phyloP scores from a whole-genome alignment of 768 basidiomycete species.

The Cyclocybe aegerita region DNA sequence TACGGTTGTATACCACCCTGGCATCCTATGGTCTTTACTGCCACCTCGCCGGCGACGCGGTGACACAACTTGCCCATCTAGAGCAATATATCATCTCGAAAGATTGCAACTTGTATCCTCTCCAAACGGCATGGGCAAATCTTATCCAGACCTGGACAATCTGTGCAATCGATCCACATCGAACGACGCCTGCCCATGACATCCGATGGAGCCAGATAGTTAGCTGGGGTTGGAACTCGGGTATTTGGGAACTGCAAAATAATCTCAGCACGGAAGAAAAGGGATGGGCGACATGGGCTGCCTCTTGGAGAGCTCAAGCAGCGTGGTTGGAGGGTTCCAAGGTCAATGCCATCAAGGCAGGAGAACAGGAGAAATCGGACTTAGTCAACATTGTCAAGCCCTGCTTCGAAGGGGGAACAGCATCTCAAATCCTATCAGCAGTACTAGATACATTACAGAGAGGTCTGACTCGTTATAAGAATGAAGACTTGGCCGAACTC shows the following conservation, averaged over 20 bases:
- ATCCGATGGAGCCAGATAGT: conserved; percentile 86
- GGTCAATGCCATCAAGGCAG: conserved; percentile 68
- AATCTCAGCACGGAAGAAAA: conserved; percentile 29
- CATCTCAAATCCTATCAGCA: conserved; percentile 33
- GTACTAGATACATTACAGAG: conserved; percentile 32
- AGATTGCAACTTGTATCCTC: conserved; percentile 30
- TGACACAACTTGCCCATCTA: conserved; percentile 53
- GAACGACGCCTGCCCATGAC: conserved; percentile 82
- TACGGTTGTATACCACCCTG: conserved; percentile 64
- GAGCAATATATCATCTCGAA: conserved; percentile 43
- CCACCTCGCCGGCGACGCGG: conserved; percentile 63
- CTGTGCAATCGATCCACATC: conserved; percentile 90
- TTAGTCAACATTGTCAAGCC: conserved; percentile 32
- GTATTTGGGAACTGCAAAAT: conserved; percentile 42
- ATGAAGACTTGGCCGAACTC: conserved; percentile 17
- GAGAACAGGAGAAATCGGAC: conserved; percentile 58
- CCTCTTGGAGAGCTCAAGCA: conserved; percentile 53
- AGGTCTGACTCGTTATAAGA: conserved; percentile 23
- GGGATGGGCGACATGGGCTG: conserved; percentile 42
- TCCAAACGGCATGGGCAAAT: conserved; percentile 52
- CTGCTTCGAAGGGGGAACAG: conserved; percentile 41
- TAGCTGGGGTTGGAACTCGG: conserved; percentile 75
- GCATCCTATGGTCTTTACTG: conserved; percentile 80
- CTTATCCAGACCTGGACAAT: conserved; percentile 72
- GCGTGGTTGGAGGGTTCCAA: conserved; percentile 78